These are phyloP conservation scores for Phytophthora gonapodyides DNA, from an alignment of 352 stramenopile genomes.

Conservation along the genomic window DNA sequence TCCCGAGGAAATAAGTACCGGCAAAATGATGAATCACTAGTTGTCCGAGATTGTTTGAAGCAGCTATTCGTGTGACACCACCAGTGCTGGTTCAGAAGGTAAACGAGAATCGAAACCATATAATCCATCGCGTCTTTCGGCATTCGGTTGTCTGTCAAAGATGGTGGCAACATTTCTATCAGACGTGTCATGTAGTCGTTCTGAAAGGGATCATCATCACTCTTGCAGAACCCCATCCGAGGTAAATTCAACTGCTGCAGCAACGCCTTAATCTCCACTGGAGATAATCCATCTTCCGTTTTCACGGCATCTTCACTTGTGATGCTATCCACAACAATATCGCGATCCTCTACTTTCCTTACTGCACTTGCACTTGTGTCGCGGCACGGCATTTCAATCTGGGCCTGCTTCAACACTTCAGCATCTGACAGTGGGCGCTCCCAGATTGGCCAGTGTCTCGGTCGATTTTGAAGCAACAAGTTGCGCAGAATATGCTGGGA, in stretches of 20 bases:
- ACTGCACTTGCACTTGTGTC: too few relatives aligned
- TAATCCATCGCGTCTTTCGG: neutral
- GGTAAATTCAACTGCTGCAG: neutral
- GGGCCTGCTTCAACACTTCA: too few relatives aligned
- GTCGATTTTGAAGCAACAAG: too few relatives aligned
- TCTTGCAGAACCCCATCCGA: neutral
- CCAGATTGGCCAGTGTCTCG: too few relatives aligned
- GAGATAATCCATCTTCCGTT: too few relatives aligned
- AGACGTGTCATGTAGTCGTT: neutral
- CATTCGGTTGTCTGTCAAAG: neutral
- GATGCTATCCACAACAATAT: too few relatives aligned
- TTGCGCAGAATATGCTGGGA: too few relatives aligned
- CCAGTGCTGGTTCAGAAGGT: conserved; percentile 5
- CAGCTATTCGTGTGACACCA: conserved; percentile 6
- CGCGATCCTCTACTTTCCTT: too few relatives aligned
- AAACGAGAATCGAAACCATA: conserved; percentile 8
- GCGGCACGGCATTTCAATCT: too few relatives aligned
- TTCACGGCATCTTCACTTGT: too few relatives aligned
- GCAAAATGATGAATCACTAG: neutral
- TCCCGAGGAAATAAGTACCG: conserved; percentile 1
- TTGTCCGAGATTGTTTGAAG: conserved; percentile 4
- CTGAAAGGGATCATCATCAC: conserved; percentile 4
- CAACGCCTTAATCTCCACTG: neutral
- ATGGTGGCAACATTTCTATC: neutral
- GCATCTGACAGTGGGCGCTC: too few relatives aligned